Evolutionary conservation across 495 filamentous ascomycete species (phyloP).

Genomic region (Sabuloglossum arenarium): DNA sequence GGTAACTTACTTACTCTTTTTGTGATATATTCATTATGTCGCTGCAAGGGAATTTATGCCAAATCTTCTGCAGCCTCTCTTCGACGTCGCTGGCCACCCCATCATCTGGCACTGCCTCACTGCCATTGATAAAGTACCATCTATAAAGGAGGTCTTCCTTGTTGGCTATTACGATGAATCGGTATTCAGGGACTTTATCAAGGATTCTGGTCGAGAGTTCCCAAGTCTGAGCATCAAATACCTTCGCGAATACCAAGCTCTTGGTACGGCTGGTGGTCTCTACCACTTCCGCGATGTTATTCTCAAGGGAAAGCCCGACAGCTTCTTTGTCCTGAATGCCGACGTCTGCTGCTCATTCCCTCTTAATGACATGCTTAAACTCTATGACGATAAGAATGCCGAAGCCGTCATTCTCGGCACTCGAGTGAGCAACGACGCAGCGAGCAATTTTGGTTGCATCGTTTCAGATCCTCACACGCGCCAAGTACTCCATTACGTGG

Average conservation of each 20-base stretch:
- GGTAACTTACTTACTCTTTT: constrained; percentile 28
- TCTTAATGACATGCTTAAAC: constrained; percentile 75
- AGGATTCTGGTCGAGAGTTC: constrained; percentile 64
- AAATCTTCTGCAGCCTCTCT: constrained; percentile 51
- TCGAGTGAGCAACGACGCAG: constrained; percentile 74
- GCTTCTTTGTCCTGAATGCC: constrained; percentile 92
- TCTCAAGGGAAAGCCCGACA: constrained; percentile 83
- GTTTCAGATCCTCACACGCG: constrained; percentile 89
- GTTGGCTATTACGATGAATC: constrained; percentile 98
- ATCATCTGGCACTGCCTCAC: constrained; percentile 96
- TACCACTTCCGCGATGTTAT: constrained; percentile 99
- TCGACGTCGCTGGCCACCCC: constrained; percentile 93
- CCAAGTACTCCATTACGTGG: constrained; percentile 95
- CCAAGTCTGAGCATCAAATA: constrained; percentile 85
- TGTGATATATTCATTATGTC: constrained; percentile 1
- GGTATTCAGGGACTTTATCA: constrained; percentile 95
- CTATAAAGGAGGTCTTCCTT: constrained; percentile 87
- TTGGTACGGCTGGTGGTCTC: constrained; percentile 88
- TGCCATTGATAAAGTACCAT: constrained; percentile 76
- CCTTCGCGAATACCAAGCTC: constrained; percentile 89
- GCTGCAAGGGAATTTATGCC: constrained; percentile 5
- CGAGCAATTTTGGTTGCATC: constrained; percentile 93
- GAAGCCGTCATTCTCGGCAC: constrained; percentile 96
- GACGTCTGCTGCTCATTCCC: constrained; percentile 99
- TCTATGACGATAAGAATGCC: constrained; percentile 89